phyloP scores from a whole-genome alignment of 2,329 filamentous ascomycete genomes.

The Juglanconis oblonga region DNA sequence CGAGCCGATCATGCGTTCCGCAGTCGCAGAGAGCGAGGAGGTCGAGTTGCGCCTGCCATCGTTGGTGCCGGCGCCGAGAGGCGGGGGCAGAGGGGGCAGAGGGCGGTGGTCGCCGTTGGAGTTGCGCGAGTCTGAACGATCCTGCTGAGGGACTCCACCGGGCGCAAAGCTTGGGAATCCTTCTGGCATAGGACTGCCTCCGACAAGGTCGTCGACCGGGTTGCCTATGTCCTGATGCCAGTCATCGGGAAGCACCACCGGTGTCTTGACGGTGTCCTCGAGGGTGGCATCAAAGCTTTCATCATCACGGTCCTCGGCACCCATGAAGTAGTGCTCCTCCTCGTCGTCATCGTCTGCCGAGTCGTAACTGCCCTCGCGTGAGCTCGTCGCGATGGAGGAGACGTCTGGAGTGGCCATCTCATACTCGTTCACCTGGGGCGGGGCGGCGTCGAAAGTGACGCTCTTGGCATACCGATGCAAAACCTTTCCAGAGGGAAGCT shows the following conservation, averaged over 20 bases:
- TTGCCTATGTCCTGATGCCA: slow-evolving; percentile 70
- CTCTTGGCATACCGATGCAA: slow-evolving; percentile 89
- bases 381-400: slow-evolving; percentile 87
- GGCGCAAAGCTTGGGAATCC: slow-evolving; percentile 39
- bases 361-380: slow-evolving; percentile 89
- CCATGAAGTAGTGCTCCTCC: slow-evolving; percentile 54
- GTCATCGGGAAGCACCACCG: slow-evolving; percentile 94
- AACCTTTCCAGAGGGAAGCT: slow-evolving; percentile 62
- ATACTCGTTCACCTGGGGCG: slow-evolving; percentile 94
- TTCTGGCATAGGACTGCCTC: slow-evolving; percentile 66
- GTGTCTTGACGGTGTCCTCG: slow-evolving; percentile 95
- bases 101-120: slow-evolving; percentile 82
- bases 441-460: slow-evolving; percentile 92
- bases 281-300: slow-evolving; percentile 96
- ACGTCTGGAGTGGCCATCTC: slow-evolving; percentile 96
- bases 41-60: slow-evolving; percentile 42
- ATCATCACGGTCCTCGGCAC: slow-evolving; percentile 59
- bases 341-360: slow-evolving; percentile 74
- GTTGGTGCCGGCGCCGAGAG: slow-evolving; percentile 45
- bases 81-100: slow-evolving; percentile 73
- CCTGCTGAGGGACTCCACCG: slow-evolving; percentile 52
- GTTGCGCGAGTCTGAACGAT: slow-evolving; percentile 68
- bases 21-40: slow-evolving; percentile 64
- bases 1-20: slow-evolving; percentile 66
- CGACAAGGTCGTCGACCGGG: slow-evolving; percentile 63